phyloP scores from a whole-genome alignment of 768 basidiomycete species.

The Pluteus cervinus region DNA sequence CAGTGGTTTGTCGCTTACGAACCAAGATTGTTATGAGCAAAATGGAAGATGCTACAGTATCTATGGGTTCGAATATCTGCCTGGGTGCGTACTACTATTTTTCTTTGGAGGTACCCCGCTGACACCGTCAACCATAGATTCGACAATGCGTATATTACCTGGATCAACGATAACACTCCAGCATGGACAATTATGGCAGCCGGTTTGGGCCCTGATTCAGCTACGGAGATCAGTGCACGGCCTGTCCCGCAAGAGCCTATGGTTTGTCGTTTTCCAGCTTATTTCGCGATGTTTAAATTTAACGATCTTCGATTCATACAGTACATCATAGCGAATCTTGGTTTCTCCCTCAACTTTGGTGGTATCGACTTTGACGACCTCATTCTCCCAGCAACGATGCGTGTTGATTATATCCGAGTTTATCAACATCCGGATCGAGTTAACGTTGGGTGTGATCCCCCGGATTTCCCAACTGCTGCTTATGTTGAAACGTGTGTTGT shows the following conservation, averaged over 20 bases:
- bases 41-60: slow-evolving; percentile 24
- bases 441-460: slow-evolving; percentile 67
- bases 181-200: slow-evolving; percentile 45
- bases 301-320: not conserved
- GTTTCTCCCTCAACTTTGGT: slow-evolving; percentile 1
- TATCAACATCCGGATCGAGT: slow-evolving; percentile 46
- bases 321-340: slow-evolving; percentile 2
- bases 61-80: slow-evolving; percentile 45
- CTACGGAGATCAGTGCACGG: slow-evolving; percentile 37
- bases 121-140: slow-evolving; percentile 21
- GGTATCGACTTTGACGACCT: slow-evolving; percentile 16
- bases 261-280: not conserved
- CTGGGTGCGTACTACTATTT: slow-evolving; percentile 27
- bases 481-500: slow-evolving; percentile 67
- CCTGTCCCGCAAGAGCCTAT: slow-evolving; percentile 29
- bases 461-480: slow-evolving; percentile 60
- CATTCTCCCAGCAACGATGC: slow-evolving; percentile 54
- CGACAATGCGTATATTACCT: slow-evolving; percentile 45
- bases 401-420: slow-evolving; percentile 79
- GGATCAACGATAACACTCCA: slow-evolving; percentile 43
- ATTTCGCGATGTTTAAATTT: not conserved
- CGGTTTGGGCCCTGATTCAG: slow-evolving; percentile 37
- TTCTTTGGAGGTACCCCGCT: slow-evolving; percentile 14
- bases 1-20: slow-evolving; percentile 54
- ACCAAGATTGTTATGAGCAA: slow-evolving; percentile 58